Percentiles rank a stretch among this genome's conserved stretches.
phyloP scores from a whole-genome alignment of 148 eudicot species.

The Chenopodium formosanum region DNA sequence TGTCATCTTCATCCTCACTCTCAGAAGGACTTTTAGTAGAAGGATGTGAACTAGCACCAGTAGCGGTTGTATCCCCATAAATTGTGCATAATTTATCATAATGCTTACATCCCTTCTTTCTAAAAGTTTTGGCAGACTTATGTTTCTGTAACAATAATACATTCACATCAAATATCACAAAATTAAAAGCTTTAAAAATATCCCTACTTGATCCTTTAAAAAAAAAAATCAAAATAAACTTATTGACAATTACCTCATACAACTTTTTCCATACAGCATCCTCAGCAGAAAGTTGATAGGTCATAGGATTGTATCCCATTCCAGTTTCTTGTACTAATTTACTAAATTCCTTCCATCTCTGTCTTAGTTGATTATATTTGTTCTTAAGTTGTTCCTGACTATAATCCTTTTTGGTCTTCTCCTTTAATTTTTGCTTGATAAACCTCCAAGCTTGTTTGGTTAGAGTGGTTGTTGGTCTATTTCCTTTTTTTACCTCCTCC shows the following conservation, averaged over 20 bases:
- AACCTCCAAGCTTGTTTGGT: too few relatives aligned
- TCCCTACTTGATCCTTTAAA: too few relatives aligned
- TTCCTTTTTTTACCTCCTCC: conserved; percentile 3
- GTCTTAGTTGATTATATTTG: not conserved
- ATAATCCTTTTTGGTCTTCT: not conserved
- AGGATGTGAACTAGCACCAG: not conserved
- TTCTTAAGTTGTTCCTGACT: not conserved
- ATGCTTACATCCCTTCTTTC: not conserved
- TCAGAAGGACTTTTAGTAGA: conserved; percentile 17
- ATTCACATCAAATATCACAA: not conserved
- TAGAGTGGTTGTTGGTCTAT: too few relatives aligned
- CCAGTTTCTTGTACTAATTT: not conserved
- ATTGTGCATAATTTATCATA: not conserved
- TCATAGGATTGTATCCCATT: not conserved
- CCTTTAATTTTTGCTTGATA: not conserved
- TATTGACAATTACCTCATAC: not conserved
- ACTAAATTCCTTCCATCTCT: conserved; percentile 6
- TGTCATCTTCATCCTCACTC: conserved; percentile 2
- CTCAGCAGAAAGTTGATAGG: not conserved
- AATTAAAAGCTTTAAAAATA: not conserved
- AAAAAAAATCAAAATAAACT: too few relatives aligned
- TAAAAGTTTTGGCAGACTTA: conserved; percentile 2
- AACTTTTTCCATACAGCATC: not conserved
- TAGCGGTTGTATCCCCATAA: conserved; percentile 7
- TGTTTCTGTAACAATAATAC: not conserved